Evolutionary conservation across 2,329 filamentous ascomycete genomes (phyloP).

Genomic region (Byssochlamys sp.): DNA sequence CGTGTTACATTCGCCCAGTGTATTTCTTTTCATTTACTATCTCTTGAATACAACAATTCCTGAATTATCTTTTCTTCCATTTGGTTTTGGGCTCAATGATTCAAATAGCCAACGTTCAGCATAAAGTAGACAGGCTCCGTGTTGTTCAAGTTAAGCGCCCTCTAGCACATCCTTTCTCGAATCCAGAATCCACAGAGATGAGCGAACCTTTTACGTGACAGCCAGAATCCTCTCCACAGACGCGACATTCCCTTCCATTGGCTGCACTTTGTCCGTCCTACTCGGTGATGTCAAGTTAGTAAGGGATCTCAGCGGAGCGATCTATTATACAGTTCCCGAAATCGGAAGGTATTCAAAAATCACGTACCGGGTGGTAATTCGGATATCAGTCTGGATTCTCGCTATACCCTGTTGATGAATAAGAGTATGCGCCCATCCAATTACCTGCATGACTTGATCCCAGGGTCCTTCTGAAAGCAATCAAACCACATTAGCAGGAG

Average conservation of each 20-base stretch:
- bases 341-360: background rate
- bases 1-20: background rate
- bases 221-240: conserved; percentile 44
- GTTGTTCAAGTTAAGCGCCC: too few species aligned
- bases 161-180: background rate
- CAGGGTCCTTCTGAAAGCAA: conserved; percentile 63
- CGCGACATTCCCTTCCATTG: conserved; percentile 62
- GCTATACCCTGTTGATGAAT: conserved; percentile 64
- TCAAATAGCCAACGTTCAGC: background rate
- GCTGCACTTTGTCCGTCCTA: conserved; percentile 72
- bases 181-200: background rate
- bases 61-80: background rate
- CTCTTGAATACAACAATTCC: background rate
- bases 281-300: background rate
- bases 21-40: background rate
- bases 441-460: conserved; percentile 69
- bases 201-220: background rate
- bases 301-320: background rate
- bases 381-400: conserved; percentile 74
- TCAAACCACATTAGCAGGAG: background rate
- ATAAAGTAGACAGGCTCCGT: background rate
- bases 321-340: background rate
- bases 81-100: background rate
- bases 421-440: conserved; percentile 66
- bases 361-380: conserved; percentile 61